These are phyloP conservation scores for Cladophialophora psammophila DNA, from an alignment of 2,329 filamentous ascomycete genomes.

Conservation along the genomic window DNA sequence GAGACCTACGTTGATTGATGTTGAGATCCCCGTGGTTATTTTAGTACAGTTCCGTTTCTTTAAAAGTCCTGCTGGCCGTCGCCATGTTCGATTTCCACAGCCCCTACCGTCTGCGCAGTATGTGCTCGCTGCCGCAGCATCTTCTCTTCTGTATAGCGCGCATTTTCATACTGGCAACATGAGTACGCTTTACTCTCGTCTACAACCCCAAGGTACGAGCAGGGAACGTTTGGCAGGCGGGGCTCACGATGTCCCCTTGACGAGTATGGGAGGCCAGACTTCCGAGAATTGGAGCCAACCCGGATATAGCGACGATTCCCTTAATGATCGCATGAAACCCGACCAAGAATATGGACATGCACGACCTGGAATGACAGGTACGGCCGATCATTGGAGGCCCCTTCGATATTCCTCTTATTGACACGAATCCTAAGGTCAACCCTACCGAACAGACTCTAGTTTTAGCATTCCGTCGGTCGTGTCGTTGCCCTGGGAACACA, in stretches of 20 bases:
- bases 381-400: not conserved
- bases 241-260: not conserved
- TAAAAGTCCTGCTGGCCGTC: constrained; percentile 1
- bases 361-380: constrained; percentile 10
- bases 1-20: not conserved
- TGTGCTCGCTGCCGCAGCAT: not conserved
- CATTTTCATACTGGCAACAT: not conserved
- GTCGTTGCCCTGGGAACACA: constrained; percentile 27
- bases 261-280: constrained; percentile 1
- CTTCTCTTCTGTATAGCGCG: not conserved
- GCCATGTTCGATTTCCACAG: not conserved
- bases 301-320: constrained; percentile 10
- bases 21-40: not conserved
- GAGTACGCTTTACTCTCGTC: constrained; percentile 2
- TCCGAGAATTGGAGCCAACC: constrained; percentile 1
- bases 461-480: constrained; percentile 18
- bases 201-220: constrained; percentile 6
- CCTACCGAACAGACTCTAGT: constrained; percentile 7
- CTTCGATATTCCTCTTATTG: no score
- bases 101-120: not conserved
- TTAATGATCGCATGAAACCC: not conserved
- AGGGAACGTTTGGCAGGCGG: not conserved
- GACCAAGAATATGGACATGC: not conserved
- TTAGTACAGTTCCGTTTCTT: not conserved
- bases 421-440: not conserved